Percentiles rank a stretch among this genome's conserved stretches.
These are phyloP conservation scores for Linnemannia exigua DNA, from an alignment of 192 early-diverging fungal species.

Conservation along the genomic window DNA sequence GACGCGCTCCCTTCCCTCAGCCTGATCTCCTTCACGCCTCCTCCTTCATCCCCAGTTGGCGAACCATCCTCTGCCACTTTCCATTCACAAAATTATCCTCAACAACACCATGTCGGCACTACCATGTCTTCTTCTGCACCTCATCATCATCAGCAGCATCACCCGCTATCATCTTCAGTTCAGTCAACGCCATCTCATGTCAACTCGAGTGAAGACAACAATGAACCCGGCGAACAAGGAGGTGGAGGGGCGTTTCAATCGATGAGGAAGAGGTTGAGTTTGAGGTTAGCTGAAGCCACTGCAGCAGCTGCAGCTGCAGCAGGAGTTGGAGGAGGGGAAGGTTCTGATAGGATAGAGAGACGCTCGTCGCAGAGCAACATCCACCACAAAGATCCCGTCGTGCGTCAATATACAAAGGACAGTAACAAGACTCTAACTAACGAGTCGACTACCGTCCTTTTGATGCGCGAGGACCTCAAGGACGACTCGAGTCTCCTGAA, in stretches of 20 bases:
- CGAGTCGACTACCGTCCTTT: neutral
- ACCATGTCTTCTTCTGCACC: neutral
- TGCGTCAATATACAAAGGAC: conserved; percentile 11
- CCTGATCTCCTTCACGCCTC: neutral
- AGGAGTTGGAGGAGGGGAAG: neutral
- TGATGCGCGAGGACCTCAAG: neutral
- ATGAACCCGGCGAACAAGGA: neutral
- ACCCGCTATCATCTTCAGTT: too few relatives aligned
- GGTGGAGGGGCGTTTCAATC: neutral
- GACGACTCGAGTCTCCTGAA: neutral
- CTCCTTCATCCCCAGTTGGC: neutral
- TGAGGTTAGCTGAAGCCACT: neutral
- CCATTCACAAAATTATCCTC: neutral
- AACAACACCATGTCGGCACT: neutral
- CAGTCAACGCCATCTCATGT: neutral
- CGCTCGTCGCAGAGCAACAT: neutral
- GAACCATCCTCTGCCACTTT: neutral
- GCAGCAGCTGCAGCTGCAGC: too few relatives aligned
- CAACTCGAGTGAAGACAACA: neutral
- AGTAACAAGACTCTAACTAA: neutral
- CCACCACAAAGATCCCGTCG: neutral
- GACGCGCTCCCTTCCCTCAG: neutral
- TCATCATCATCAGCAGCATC: neutral
- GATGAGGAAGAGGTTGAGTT: neutral
- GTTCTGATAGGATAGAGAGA: neutral